These are phyloP conservation scores for Protomyces inouyei DNA, from an alignment of 1,139 yeast genomes.

Conservation along the genomic window DNA sequence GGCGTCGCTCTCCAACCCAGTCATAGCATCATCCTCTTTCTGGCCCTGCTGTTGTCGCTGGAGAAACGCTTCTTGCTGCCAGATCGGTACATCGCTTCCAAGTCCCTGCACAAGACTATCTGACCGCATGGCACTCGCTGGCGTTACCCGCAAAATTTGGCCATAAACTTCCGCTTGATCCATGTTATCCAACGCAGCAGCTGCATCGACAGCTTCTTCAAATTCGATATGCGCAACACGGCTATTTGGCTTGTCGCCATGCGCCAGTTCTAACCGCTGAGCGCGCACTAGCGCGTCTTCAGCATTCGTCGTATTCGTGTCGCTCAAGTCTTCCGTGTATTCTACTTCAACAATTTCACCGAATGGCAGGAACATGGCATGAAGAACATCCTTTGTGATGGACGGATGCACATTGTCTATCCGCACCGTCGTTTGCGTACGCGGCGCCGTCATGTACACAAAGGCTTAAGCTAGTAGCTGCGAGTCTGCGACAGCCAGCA, in stretches of 20 bases:
- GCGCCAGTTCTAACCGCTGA: slow-evolving; percentile 2
- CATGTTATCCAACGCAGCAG: slow-evolving; percentile 42
- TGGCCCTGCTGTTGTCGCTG: slow-evolving; percentile 27
- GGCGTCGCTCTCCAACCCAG: slow-evolving; percentile 4
- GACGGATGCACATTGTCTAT: slow-evolving; percentile 13
- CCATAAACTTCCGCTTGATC: slow-evolving; percentile 39
- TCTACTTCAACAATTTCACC: slow-evolving; percentile 40
- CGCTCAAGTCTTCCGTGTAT: slow-evolving; percentile 28
- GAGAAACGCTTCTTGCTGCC: slow-evolving; percentile 34
- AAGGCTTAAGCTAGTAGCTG: too few relatives aligned
- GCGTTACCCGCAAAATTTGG: slow-evolving; percentile 36
- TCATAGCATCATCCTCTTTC: slow-evolving; percentile 11
- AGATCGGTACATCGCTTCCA: slow-evolving; percentile 28
- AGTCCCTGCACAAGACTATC: slow-evolving; percentile 28
- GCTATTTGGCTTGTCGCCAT: slow-evolving; percentile 22
- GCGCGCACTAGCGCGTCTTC: neutral
- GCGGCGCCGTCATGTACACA: neutral
- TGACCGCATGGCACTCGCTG: slow-evolving; percentile 31
- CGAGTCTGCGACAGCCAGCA: too few relatives aligned
- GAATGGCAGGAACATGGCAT: slow-evolving; percentile 38
- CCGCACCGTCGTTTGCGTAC: slow-evolving; percentile 1
- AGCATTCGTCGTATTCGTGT: slow-evolving; percentile 26
- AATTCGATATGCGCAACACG: slow-evolving; percentile 37
- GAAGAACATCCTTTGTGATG: slow-evolving; percentile 29
- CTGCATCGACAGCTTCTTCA: slow-evolving; percentile 39